phyloP scores from a whole-genome alignment of 768 basidiomycete genomes.

The Holtermannia corniformis region DNA sequence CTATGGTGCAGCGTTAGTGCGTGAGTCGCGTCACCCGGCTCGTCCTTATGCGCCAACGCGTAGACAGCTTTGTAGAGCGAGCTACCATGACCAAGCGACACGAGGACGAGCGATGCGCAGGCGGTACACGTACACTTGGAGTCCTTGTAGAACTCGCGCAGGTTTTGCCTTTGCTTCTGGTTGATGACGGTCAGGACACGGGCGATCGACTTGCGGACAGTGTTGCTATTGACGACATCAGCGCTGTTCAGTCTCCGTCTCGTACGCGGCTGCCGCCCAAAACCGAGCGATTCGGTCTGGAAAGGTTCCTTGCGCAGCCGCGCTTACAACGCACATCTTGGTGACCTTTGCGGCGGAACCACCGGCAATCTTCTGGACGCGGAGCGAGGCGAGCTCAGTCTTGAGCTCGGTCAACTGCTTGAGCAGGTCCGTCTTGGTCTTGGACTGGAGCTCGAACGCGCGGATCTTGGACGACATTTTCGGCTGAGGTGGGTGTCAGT shows the following conservation, averaged over 20 bases:
- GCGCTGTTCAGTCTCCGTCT: not conserved
- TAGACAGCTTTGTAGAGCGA: not conserved
- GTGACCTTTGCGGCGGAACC: slow-evolving; percentile 91
- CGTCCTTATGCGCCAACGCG: not conserved
- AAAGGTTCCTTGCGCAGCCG: not conserved
- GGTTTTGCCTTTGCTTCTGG: slow-evolving; percentile 93
- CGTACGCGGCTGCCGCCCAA: too few relatives aligned
- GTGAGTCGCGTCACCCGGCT: not conserved
- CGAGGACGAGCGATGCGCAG: not conserved
- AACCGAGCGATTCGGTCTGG: too few relatives aligned
- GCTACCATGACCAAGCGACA: not conserved
- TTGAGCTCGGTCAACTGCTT: slow-evolving; percentile 92
- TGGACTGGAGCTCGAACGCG: slow-evolving; percentile 43
- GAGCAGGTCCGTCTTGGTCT: slow-evolving; percentile 88
- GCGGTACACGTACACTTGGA: slow-evolving; percentile 41
- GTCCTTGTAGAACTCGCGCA: slow-evolving; percentile 97
- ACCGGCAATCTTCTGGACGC: slow-evolving; percentile 97
- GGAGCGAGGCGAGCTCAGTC: slow-evolving; percentile 82
- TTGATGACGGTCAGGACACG: slow-evolving; percentile 97
- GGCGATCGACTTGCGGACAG: slow-evolving; percentile 97
- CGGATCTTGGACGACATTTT: slow-evolving; percentile 40
- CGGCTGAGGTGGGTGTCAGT: not conserved
- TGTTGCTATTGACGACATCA: slow-evolving; percentile 51
- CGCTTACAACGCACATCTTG: slow-evolving; percentile 78
- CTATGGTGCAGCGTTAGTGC: slow-evolving; percentile 11